Conservation (phyloP, 2,329 filamentous ascomycete genomes). For the Aaosphaeria arxii region DNA sequence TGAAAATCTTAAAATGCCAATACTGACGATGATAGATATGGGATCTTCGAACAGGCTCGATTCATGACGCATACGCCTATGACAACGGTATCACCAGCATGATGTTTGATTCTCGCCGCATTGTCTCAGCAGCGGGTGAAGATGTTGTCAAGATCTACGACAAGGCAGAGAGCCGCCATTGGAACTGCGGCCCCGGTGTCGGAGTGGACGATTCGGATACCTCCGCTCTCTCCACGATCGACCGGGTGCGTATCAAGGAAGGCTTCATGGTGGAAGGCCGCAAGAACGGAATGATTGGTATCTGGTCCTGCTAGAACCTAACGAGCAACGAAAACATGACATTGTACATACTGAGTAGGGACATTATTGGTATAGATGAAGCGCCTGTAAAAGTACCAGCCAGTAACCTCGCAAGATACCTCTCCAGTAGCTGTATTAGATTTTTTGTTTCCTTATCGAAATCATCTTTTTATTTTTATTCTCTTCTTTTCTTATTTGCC, state of each 20-base stretch:
- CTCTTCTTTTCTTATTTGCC: no score
- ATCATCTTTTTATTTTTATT: no score
- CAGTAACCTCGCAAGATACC: neutral
- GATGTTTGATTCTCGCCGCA: constrained; percentile 92
- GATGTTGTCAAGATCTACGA: constrained; percentile 97
- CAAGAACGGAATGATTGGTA: constrained; percentile 80
- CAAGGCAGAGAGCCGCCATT: constrained; percentile 91
- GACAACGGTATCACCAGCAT: constrained; percentile 88
- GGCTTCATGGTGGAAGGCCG: constrained; percentile 92
- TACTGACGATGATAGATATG: constrained; percentile 69
- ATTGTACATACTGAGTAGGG: constrained; percentile 5
- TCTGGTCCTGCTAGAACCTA: constrained; percentile 59
- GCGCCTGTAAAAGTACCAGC: constrained; percentile 1
- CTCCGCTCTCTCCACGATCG: constrained; percentile 57
- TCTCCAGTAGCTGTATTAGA: neutral
- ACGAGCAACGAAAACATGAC: constrained; percentile 4
- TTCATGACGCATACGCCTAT: constrained; percentile 94
- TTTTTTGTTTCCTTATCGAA: no score
- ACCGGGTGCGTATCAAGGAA: constrained; percentile 86
- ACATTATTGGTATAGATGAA: constrained; percentile 1
- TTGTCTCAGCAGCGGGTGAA: constrained; percentile 86
- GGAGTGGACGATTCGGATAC: constrained; percentile 58
- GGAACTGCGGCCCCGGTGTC: constrained; percentile 89
- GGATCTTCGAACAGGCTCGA: constrained; percentile 94
- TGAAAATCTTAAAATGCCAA: neutral